A percentile compares a stretch with the other conserved stretches of the same genome.
phyloP scores from a whole-genome alignment of 2,329 filamentous ascomycete species.

The Catunica adiposa region DNA sequence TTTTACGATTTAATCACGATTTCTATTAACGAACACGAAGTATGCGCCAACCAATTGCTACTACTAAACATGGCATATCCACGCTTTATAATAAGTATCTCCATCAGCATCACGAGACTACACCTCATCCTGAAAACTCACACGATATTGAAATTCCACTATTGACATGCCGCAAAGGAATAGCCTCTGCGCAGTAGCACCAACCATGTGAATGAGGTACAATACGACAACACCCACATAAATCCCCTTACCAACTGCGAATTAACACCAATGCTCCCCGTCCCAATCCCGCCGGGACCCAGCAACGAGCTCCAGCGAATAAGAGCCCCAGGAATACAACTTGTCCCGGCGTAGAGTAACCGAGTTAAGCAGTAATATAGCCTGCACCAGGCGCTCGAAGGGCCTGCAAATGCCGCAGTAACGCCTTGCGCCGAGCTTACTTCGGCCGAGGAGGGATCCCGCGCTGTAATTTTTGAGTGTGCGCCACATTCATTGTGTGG shows the following conservation, averaged over 20 bases:
- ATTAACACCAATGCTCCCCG: neutral
- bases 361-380: neutral
- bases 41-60: too few species aligned
- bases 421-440: conserved; percentile 14
- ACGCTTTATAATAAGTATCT: neutral
- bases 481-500: neutral
- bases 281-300: neutral
- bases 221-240: too few species aligned
- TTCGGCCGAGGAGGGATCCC: conserved; percentile 12
- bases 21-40: too few species aligned
- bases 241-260: too few species aligned
- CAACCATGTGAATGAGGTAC: too few species aligned
- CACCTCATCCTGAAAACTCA: neutral
- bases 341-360: neutral
- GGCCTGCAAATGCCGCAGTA: conserved; percentile 11
- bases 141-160: neutral
- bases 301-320: neutral
- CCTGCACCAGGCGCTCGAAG: neutral
- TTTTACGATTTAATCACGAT: too few species aligned
- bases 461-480: neutral
- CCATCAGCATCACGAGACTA: neutral
- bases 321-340: neutral
- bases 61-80: too few species aligned
- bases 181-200: neutral
- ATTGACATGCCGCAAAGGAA: neutral